Conservation (phyloP, 306 rosid genomes). For the Leucaena leucocephala region DNA sequence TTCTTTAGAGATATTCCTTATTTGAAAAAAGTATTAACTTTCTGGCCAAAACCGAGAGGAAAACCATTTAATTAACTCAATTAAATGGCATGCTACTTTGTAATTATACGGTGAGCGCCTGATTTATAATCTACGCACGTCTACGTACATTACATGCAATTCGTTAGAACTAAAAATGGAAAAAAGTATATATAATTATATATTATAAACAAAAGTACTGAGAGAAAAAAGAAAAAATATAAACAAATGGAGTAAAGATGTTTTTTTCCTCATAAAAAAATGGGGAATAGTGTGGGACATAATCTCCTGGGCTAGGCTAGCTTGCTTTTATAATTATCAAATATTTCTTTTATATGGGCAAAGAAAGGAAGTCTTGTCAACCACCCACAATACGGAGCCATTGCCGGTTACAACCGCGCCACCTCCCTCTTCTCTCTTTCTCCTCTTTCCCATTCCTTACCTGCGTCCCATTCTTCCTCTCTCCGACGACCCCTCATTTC, state of each 20-base stretch:
- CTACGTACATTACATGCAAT: neutral
- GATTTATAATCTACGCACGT: neutral
- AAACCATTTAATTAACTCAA: neutral
- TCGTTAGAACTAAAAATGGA: neutral
- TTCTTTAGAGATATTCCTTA: too few species aligned
- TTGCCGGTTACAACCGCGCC: conserved; percentile 43
- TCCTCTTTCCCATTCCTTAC: neutral
- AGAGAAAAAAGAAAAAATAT: neutral
- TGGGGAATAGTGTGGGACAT: neutral
- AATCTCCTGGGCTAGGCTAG: neutral
- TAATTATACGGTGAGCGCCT: neutral
- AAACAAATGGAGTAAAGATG: neutral
- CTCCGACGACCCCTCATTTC: neutral
- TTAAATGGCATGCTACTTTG: neutral
- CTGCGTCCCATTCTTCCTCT: neutral
- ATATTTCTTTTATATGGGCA: conserved; percentile 39
- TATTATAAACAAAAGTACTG: neutral
- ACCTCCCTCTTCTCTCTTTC: neutral
- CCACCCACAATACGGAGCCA: conserved; percentile 42
- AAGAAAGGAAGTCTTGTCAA: conserved; percentile 52
- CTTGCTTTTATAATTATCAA: conserved; percentile 44
- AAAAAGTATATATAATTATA: neutral
- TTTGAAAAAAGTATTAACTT: too few species aligned
- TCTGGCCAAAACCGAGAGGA: neutral
- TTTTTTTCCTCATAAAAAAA: neutral